Evolutionary conservation across 2,329 filamentous ascomycete species (phyloP).

Genomic region (Lachnellula willkommii): DNA sequence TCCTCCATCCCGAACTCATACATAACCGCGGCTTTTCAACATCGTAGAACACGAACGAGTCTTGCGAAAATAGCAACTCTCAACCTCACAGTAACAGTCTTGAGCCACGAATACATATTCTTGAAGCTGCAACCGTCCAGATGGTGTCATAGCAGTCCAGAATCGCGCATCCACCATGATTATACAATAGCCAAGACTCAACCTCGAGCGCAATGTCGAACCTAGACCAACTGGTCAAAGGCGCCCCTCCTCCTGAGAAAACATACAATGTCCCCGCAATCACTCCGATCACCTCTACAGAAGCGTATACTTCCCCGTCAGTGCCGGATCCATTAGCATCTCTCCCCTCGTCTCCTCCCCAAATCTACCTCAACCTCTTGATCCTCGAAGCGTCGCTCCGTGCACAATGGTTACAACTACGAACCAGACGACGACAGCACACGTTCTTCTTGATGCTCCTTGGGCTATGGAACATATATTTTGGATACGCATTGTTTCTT

Average conservation of each 20-base stretch:
- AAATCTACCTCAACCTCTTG: slow-evolving; percentile 93
- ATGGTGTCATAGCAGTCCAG: background rate
- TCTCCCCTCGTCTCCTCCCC: slow-evolving; percentile 33
- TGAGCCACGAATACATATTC: background rate
- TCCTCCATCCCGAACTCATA: background rate
- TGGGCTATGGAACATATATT: slow-evolving; percentile 73
- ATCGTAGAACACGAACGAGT: no score
- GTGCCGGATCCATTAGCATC: slow-evolving; percentile 30
- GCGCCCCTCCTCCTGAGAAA: slow-evolving; percentile 62
- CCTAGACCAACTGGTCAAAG: slow-evolving; percentile 83
- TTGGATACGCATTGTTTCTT: slow-evolving; percentile 86
- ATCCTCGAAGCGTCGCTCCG: slow-evolving; percentile 93
- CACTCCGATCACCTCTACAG: slow-evolving; percentile 34
- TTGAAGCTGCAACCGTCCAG: background rate
- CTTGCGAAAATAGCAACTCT: no score
- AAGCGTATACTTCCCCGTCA: slow-evolving; percentile 31
- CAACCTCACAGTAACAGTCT: no score
- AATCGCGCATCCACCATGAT: slow-evolving; percentile 11
- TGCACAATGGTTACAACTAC: slow-evolving; percentile 85
- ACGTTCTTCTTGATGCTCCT: slow-evolving; percentile 85
- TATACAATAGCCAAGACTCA: slow-evolving; percentile 10
- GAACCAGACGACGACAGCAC: slow-evolving; percentile 82
- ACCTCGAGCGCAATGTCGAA: slow-evolving; percentile 27
- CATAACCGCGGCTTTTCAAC: background rate
- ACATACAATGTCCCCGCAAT: slow-evolving; percentile 30